phyloP scores from a whole-genome alignment of 176 grass and related monocot genomes.

The Tuctoria greenei region DNA sequence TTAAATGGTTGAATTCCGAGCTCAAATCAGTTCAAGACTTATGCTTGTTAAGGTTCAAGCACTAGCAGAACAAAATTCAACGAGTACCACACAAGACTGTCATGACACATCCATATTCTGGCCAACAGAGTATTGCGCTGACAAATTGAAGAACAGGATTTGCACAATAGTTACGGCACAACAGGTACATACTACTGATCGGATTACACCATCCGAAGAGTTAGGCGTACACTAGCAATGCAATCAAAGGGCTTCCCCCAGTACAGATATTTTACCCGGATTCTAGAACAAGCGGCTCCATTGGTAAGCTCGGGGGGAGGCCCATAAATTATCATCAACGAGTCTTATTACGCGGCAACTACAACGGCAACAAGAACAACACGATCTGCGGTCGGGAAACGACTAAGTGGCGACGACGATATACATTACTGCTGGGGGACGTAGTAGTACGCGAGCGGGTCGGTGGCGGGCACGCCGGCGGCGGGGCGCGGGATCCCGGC shows the following conservation, averaged over 20 bases:
- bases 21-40: not conserved
- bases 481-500: constrained; percentile 55
- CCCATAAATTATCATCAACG: constrained; percentile 31
- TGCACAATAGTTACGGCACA: constrained; percentile 15
- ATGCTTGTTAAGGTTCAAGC: not conserved
- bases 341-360: constrained; percentile 42
- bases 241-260: constrained; percentile 24
- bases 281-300: constrained; percentile 8
- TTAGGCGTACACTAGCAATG: constrained; percentile 32
- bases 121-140: not conserved
- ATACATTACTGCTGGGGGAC: constrained; percentile 60
- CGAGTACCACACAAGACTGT: not conserved
- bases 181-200: constrained; percentile 43
- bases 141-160: constrained; percentile 18
- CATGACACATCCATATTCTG: constrained; percentile 11
- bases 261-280: constrained; percentile 17
- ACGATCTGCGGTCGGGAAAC: not conserved
- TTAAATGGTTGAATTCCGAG: not conserved
- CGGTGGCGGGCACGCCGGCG: constrained; percentile 43
- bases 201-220: constrained; percentile 18
- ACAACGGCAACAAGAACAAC: constrained; percentile 4
- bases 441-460: constrained; percentile 63
- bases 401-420: constrained; percentile 13
- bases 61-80: not conserved
- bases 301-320: constrained; percentile 39